Percentiles rank a stretch among this genome's conserved stretches.
Evolutionary conservation across 306 rosid genomes (phyloP).

Genomic region (Vicia faba): DNA sequence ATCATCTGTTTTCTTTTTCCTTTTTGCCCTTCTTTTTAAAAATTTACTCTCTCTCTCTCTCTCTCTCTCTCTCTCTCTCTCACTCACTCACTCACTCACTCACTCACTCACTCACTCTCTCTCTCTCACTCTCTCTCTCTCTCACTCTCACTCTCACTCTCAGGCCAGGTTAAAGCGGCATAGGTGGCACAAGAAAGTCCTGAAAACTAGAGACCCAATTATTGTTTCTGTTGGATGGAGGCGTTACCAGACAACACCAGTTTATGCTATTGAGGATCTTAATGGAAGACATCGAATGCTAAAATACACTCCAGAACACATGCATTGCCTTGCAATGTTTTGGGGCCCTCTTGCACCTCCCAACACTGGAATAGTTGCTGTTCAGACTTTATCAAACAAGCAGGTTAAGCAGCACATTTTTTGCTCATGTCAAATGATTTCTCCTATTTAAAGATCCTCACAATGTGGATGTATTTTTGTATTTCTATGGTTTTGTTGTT

Average conservation of each 20-base stretch:
- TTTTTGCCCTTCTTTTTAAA: background rate
- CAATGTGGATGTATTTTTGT: slow-evolving; percentile 12
- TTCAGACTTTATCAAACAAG: slow-evolving; percentile 80
- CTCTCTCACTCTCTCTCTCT: no score
- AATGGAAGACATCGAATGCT: slow-evolving; percentile 95
- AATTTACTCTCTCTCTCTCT: no score
- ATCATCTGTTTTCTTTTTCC: background rate
- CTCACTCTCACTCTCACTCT: no score
- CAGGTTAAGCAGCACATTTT: slow-evolving; percentile 50
- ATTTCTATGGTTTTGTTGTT: background rate
- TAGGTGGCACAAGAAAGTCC: slow-evolving; percentile 90
- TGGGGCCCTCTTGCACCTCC: slow-evolving; percentile 99
- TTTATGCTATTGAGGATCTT: slow-evolving; percentile 82
- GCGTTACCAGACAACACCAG: slow-evolving; percentile 89
- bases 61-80: no score
- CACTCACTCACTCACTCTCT: no score
- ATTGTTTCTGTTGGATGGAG: slow-evolving; percentile 96
- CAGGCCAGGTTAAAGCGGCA: slow-evolving; percentile 93
- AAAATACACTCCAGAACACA: slow-evolving; percentile 93
- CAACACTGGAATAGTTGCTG: slow-evolving; percentile 81
- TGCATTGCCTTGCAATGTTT: slow-evolving; percentile 92
- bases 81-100: no score
- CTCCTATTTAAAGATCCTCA: slow-evolving; percentile 12
- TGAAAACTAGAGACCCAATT: slow-evolving; percentile 88
- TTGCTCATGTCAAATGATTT: slow-evolving; percentile 19